Base-by-base conservation (phyloP, 768 basidiomycete genomes). In the Lactifluus pinguis region DNA sequence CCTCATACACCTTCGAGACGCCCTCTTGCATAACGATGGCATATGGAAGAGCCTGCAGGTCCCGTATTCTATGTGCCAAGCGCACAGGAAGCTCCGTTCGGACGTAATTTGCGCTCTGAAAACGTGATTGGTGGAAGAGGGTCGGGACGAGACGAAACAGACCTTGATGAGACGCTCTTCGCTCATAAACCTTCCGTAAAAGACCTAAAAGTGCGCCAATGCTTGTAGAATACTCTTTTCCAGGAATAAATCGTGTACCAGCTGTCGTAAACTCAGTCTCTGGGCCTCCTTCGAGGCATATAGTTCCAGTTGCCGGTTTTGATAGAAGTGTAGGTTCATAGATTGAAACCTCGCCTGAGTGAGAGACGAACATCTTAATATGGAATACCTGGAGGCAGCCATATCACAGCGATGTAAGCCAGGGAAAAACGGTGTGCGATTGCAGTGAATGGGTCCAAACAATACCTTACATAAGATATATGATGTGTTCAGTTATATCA, bases 31-130 rank as follows among this genome's bases (percentile, higher is more conserved):
- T 90, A 32, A 93, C 91, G 8, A 92, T 91, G 21, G 88, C 81
- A 68, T 89, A 93, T 4, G 93, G 92, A 50, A 95, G 76, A 1
- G 83, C 77, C 73, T 95, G 93, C 67, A 95, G 77, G 68, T 95
- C 93, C 59, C 89, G 83, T 61, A 95, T 73, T 50, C 93, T 81
- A 71, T 95, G 92, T 4, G 92, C 87, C 68, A 94, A 88, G 41
- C 92, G 83, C 14, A 92, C 84, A 10, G 93, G 92, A 6, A 95
- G 74, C 69, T 95, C 92, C 5, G 88, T 89, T 54, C 92, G 84
- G 47, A 95, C 90, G 72, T 93, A 92, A 70, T 93, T 93, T 55
- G 89, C 92, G 64, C 88, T 91, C 91, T 93, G 53, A 25, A 49
- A 9, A 29, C 25, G 13, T 34, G 25, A 25, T 49, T 25, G 50